phyloP scores from a whole-genome alignment of 805 yeast species.

The Priceomyces castillae region DNA sequence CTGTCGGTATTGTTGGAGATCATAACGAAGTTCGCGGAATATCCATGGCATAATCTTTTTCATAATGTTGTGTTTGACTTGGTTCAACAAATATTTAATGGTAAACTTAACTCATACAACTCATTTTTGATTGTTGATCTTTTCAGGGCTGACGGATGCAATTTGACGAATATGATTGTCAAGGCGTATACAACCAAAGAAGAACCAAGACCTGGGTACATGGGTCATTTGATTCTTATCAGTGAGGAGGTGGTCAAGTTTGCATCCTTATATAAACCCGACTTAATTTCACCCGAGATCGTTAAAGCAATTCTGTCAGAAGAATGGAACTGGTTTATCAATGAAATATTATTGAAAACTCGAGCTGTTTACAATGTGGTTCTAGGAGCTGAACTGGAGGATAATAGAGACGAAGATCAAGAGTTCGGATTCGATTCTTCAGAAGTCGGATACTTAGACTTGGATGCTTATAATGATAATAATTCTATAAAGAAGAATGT shows the following conservation, averaged over 20 bases:
- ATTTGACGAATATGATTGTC: slow-evolving; percentile 28
- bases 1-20: slow-evolving; percentile 65
- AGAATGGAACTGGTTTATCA: slow-evolving; percentile 51
- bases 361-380: slow-evolving; percentile 57
- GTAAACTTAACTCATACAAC: slow-evolving; percentile 85
- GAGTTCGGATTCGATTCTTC: slow-evolving; percentile 31
- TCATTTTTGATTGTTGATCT: slow-evolving; percentile 44
- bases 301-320: slow-evolving; percentile 47
- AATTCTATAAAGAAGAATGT: slow-evolving; percentile 18
- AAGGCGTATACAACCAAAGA: slow-evolving; percentile 19
- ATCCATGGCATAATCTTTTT: slow-evolving; percentile 96
- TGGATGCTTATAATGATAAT: slow-evolving; percentile 31
- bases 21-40: slow-evolving; percentile 71
- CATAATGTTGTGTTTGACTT: slow-evolving; percentile 97
- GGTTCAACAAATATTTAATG: slow-evolving; percentile 91
- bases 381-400: slow-evolving; percentile 42
- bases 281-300: slow-evolving; percentile 52
- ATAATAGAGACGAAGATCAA: slow-evolving; percentile 32
- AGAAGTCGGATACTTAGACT: slow-evolving; percentile 38
- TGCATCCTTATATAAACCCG: slow-evolving; percentile 57
- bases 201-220: slow-evolving; percentile 79
- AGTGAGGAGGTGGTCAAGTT: slow-evolving; percentile 96
- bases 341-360: slow-evolving; percentile 47
- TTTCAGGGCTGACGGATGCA: slow-evolving; percentile 18
- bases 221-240: slow-evolving; percentile 93